phyloP scores from a whole-genome alignment of 148 eudicot genomes.

The Spergularia marina region DNA sequence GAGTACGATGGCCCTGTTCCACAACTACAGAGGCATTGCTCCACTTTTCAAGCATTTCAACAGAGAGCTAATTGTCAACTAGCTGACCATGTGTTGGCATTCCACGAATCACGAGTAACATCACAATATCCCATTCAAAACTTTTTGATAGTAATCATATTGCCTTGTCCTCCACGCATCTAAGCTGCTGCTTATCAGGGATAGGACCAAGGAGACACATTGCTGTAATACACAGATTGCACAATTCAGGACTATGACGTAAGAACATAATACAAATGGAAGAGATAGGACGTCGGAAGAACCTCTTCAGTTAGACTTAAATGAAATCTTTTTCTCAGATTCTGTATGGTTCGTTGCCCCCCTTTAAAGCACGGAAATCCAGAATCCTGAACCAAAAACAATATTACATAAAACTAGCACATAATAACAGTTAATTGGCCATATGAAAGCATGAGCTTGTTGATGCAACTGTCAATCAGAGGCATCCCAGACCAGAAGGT shows the following conservation, averaged over 20 bases:
- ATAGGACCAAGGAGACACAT: constrained; percentile 98
- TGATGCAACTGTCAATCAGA: background rate
- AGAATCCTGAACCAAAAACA: constrained; percentile 67
- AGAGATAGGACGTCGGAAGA: constrained; percentile 8
- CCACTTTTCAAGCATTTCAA: constrained; percentile 13
- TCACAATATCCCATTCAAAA: constrained; percentile 91
- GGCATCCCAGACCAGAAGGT: background rate
- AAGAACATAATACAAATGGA: background rate
- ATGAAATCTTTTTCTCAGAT: constrained; percentile 91
- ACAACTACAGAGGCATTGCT: constrained; percentile 12
- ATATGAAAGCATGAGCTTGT: background rate
- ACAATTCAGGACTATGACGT: background rate
- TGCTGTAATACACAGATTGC: constrained; percentile 54
- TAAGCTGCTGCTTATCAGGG: constrained; percentile 94
- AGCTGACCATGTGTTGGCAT: constrained; percentile 17
- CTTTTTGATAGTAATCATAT: constrained; percentile 93
- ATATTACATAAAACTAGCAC: background rate
- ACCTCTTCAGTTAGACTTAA: constrained; percentile 97
- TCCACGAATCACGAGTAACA: constrained; percentile 13
- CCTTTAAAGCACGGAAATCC: constrained; percentile 99
- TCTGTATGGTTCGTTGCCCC: constrained; percentile 94
- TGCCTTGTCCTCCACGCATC: constrained; percentile 99
- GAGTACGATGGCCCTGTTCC: constrained; percentile 4
- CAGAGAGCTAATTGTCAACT: background rate
- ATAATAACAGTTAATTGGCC: background rate